Base-by-base conservation (phyloP, 2,329 filamentous ascomycete genomes). In the Aspergillus brunneoviolaceus region DNA sequence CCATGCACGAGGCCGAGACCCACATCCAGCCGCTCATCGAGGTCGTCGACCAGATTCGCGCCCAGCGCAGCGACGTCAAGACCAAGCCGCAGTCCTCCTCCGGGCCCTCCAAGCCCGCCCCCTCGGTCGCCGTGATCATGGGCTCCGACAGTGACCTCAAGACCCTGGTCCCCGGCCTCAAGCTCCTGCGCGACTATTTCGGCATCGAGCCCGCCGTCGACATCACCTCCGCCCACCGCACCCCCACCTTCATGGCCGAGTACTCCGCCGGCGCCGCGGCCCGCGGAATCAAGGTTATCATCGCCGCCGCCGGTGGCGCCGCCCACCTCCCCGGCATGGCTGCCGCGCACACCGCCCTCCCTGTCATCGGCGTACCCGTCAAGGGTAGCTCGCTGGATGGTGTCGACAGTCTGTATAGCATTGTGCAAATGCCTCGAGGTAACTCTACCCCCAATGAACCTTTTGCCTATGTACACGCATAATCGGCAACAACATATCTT, bases 361-460 rank as follows among this genome's bases (percentile, higher is more conserved):
- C 90, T 0, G 89, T 92, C 2, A 91, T 93, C 59, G 90, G 90
- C 5, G 87, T 93, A 0, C 90, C 90, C 0, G 87, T 93, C 27
- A 90, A 89, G 77, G 89, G 87, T 0, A 90, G 87, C 21, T 84
- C 86, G 23, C 76, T 92, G 5, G 90, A 91, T 69, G 89, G 89
- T 3, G 78, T 88, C 61, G 90, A 92, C 71, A 88, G 85, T 62
- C 76, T 92, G 57, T 78, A 89, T 57, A 89, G 86, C 67, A 92
- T 92, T 65, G 88, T 91, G 4, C 89, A 92, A 71, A 92, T 92
- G 89, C 90, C 89, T 5, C 66, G 77, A 67, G 77, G 83, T 84
- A 76, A 64, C 21, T 4, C 50, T 45, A 48, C 27, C 5, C 39
- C 7, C 2, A 42, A 12, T 35, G 5, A 29, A 21, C 25, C 5